phyloP scores from a whole-genome alignment of 805 yeast species.

The Metschnikowia noctiluminum region DNA sequence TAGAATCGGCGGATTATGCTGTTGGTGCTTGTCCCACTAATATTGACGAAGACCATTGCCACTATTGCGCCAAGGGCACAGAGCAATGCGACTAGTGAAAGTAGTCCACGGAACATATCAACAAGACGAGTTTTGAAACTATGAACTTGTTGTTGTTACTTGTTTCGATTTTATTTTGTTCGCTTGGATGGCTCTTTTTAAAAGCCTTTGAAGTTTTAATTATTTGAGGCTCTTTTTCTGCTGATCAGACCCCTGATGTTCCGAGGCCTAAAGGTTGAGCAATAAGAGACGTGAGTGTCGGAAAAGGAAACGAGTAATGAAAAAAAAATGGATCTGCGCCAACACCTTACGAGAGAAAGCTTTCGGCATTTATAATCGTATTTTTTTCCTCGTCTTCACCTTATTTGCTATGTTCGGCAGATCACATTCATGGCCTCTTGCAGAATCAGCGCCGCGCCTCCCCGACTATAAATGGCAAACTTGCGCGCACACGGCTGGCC shows the following conservation, averaged over 20 bases:
- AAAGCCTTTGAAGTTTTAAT: too few species aligned
- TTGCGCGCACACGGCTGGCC: background rate
- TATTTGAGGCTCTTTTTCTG: too few species aligned
- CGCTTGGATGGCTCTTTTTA: too few species aligned
- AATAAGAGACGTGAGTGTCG: too few species aligned
- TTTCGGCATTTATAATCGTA: background rate
- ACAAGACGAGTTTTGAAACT: background rate
- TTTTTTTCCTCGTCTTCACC: background rate
- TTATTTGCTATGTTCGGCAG: background rate
- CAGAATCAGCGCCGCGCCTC: background rate
- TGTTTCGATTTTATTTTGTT: too few species aligned
- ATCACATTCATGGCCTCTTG: background rate
- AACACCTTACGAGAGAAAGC: too few species aligned
- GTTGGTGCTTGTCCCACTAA: conserved; percentile 23
- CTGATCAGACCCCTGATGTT: too few species aligned
- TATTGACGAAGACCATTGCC: conserved; percentile 25
- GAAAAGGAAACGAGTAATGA: too few species aligned
- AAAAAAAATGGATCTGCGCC: too few species aligned
- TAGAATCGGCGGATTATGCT: conserved; percentile 23
- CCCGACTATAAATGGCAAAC: background rate
- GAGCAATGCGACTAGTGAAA: conserved; percentile 24
- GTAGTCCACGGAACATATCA: conserved; percentile 21
- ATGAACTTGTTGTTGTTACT: too few species aligned
- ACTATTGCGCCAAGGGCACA: conserved; percentile 23
- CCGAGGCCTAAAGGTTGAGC: too few species aligned